Evolutionary conservation across 1,284 basidiomycete species (phyloP), one percentile per base, ranked within the genome.

Genomic region (Porodaedalea pini): DNA sequence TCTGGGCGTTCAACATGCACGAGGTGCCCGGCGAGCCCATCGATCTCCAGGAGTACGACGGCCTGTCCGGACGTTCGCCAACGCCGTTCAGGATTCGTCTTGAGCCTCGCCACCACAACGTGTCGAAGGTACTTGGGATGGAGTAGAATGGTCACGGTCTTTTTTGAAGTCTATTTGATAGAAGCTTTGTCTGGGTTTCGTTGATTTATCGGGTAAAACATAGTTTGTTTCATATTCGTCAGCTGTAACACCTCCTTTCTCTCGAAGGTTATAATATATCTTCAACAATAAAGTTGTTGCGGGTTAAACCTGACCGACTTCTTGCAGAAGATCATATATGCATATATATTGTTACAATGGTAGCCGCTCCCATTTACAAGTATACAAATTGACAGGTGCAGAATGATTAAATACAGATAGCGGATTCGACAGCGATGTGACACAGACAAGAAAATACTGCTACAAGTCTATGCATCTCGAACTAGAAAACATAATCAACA

Each of bases 31-130:
- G 65, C 19, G 70, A 71, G 55, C 69, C 72, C 4, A 71, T 73
- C 36, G 67, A 61, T 21, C 62, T 73, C 13, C 63, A 71, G 43
- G 71, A 73, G 57, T 73, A 73, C 50, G 71, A 73, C 27, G 72
- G 72, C 19, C 40, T 65, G 34, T 73, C 71, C 2, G 71, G 72
- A 6, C 65, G 71, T 23, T 67, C 67, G 8, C 72, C 72, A 1
- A 29, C 71, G 19, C 67, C 71, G 5, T 72, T 65, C 58, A 62
- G 67, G 39, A 62, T 71, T 34, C 64, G 47, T 34, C 41, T 70
- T 2, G 56, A 50, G 2, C 67, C 68, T 1, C 59, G 71, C 29
- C 54, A 56, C 25, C 21, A 40, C 27, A 54, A 54, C 25, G 52
- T 54, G 10, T 5, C 52, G 2, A 54, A 45, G 52, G 52, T 54